phyloP scores from a whole-genome alignment of 495 filamentous ascomycete genomes.

The Trichoderma asperelloides region DNA sequence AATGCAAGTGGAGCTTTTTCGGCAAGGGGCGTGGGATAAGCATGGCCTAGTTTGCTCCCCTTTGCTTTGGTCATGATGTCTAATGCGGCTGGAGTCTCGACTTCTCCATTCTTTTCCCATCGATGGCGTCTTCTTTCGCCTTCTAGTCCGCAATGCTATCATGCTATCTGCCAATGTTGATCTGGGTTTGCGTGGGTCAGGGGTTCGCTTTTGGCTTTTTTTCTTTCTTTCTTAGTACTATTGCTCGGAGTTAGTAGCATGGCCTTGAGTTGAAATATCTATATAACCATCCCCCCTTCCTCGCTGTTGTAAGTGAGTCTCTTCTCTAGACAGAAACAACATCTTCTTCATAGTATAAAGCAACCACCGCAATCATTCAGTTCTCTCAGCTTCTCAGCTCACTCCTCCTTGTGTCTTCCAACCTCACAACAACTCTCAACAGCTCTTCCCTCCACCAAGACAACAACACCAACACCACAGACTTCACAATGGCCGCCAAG shows the following conservation, averaged over 20 bases:
- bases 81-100: not conserved
- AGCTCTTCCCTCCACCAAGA: constrained; percentile 1
- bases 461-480: constrained; percentile 13
- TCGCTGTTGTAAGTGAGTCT: not conserved
- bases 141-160: too few species aligned
- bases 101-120: not conserved
- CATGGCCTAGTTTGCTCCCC: not conserved
- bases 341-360: too few species aligned
- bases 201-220: too few species aligned
- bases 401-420: not conserved
- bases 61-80: not conserved
- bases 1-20: not conserved
- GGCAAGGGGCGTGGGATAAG: not conserved
- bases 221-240: too few species aligned
- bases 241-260: too few species aligned
- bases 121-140: not conserved
- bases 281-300: not conserved
- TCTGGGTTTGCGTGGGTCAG: too few species aligned
- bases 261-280: not conserved
- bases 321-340: not conserved
- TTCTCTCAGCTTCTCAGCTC: not conserved
- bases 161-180: too few species aligned
- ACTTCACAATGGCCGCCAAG: constrained; percentile 22
- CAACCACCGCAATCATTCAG: not conserved
- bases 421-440: not conserved